These are phyloP conservation scores for Cladophialophora exuberans DNA, from an alignment of 2,329 filamentous ascomycete species.

Conservation along the genomic window DNA sequence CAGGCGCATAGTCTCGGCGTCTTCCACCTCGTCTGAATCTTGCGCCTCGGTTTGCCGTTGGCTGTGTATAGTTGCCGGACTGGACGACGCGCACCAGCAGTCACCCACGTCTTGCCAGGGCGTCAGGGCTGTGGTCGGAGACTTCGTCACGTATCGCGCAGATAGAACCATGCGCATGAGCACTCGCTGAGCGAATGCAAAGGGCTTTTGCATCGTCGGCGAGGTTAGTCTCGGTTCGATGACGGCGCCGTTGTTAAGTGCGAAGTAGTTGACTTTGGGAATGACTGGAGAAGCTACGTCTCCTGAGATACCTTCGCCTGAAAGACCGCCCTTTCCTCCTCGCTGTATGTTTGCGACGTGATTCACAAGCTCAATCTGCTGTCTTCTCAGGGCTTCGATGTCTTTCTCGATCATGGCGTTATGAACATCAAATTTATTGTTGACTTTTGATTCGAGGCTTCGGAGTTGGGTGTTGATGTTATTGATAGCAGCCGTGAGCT, in stretches of 20 bases:
- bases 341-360: constrained; percentile 16
- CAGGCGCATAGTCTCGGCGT: constrained; percentile 44
- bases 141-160: constrained; percentile 29
- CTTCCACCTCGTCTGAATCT: too few relatives aligned
- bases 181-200: constrained; percentile 30
- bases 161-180: constrained; percentile 26
- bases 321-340: too few relatives aligned
- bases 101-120: constrained; percentile 80
- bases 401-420: constrained; percentile 21
- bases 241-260: constrained; percentile 64
- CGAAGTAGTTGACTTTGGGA: constrained; percentile 72
- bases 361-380: constrained; percentile 27
- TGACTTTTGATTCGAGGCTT: constrained; percentile 25
- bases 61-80: too few relatives aligned
- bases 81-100: constrained; percentile 76
- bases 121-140: constrained; percentile 61
- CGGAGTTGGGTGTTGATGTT: constrained; percentile 29
- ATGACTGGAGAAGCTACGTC: constrained; percentile 31
- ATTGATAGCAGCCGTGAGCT: constrained; percentile 24
- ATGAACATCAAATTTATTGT: constrained; percentile 24
- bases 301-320: neutral
- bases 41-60: too few relatives aligned
- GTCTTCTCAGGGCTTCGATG: constrained; percentile 22
- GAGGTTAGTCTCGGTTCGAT: constrained; percentile 67
- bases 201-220: constrained; percentile 48